Conservation (phyloP, 768 basidiomycete species). For the Lactarius vividus region DNA sequence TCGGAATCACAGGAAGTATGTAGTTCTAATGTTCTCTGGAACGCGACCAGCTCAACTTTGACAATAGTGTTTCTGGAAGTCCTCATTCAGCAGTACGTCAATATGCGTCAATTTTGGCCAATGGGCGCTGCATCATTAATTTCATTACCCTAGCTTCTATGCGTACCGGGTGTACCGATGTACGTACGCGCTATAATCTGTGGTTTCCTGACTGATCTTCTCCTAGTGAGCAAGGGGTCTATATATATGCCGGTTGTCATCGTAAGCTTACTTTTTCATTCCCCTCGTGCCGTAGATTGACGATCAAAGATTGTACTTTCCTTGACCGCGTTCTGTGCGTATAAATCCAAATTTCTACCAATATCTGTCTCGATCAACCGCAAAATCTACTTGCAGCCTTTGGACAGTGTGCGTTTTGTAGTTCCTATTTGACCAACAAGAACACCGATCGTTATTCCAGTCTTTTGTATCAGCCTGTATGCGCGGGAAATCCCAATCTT, state of each 20-base stretch:
- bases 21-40: neutral
- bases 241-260: neutral
- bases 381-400: neutral
- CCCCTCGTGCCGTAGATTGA: neutral
- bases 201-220: neutral
- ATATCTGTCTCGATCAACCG: neutral
- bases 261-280: neutral
- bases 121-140: neutral
- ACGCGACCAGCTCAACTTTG: neutral
- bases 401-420: neutral
- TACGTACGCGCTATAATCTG: neutral
- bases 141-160: neutral
- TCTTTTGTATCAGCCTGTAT: neutral
- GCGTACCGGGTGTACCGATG: conserved; percentile 5
- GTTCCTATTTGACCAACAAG: neutral
- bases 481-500: neutral
- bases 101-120: neutral
- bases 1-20: conserved; percentile 2
- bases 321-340: neutral
- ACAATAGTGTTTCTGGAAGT: neutral
- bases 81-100: conserved; percentile 4
- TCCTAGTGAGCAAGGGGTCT: neutral
- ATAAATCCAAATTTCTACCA: neutral
- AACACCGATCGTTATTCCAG: neutral
- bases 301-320: neutral